Base-by-base conservation (phyloP, 495 filamentous ascomycete species). In the Aspergillus bridgeri region DNA sequence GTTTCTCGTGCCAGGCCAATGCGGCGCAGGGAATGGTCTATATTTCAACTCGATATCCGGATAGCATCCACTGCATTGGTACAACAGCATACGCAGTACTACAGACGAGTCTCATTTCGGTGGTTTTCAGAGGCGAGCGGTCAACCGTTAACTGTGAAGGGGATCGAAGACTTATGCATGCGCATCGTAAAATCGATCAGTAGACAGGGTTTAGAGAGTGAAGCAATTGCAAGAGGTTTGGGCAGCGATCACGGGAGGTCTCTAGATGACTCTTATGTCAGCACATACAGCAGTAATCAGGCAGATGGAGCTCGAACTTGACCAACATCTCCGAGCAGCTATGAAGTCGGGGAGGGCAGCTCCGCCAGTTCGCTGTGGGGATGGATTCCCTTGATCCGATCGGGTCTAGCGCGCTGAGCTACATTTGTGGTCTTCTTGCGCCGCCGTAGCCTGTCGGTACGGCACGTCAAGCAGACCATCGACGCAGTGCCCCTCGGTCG, bases 401-500 rank as follows among this genome's bases (percentile, higher is more conserved):
- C 3, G 33, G 33, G 33, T 11, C 9, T 38, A 38, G 33, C 9
- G 7, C 17, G 8, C 11, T 38, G 11, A 6, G 9, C 33, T 13
- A 4, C 33, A 11, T 38, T 1, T 2, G 1, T 38, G 9, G 11
- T 15, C 3, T 15, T 3, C 17, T 3, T 15, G 9, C 7, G 11
- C 33, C 17, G 7, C 33, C 33, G 33, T 15, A 38, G 13, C 9
- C 4, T 11, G 29, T 33, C 48, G 22, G 48, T 21, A 66, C 66
- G 68, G 72, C 22, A 43, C 38, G 42, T 63, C 58, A 58, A 49
- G 61, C 22, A 47, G 17, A 51, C 66, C 64, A 58, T 42, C 58
- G 46, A 48, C 63, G 69, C 67, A 65, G 21, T 49, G 67, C 71
- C 71, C 72, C 72, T 75, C 72, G 52, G 65, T 57, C 60, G 55